Base-by-base conservation (phyloP, 2,329 filamentous ascomycete genomes). In the Emmonsiellopsis sp. region DNA sequence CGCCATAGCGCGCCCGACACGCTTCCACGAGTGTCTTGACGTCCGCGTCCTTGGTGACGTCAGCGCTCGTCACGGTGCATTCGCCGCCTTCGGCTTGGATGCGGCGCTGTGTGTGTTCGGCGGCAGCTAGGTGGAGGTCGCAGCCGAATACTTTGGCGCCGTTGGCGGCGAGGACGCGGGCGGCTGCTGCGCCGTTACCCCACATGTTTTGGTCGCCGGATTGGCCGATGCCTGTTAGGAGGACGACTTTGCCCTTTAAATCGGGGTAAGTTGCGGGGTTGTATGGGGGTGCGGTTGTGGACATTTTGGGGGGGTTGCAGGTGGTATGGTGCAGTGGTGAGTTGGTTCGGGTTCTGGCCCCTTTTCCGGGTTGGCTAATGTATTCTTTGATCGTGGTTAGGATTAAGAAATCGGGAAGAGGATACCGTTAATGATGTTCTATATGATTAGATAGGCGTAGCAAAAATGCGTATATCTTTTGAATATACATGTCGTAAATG, bases 21-120 rank as follows among this genome's bases (percentile, higher is more conserved):
- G 73, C 72, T 35, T 79, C 73, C 3, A 84, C 74, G 0, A 83
- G 72, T 0, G 63, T 62, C 56, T 79, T 76, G 61, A 82, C 79
- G 13, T 78, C 77, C 0, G 65, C 61, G 0, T 75, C 73, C 5
- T 75, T 74, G 0, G 79, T 83, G 2, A 80, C 80, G 59, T 84
- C 69, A 11, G 71, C 70, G 5, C 64, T 70, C 61, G 79, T 66
- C 3, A 77, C 61, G 9, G 71, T 63, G 55, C 71, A 74, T 7
- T 56, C 54, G 1, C 69, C 67, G 1, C 64, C 67, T 2, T 66
- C 61, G 0, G 58, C 55, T 7, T 69, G 60, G 26, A 76, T 73
- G 8, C 71, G 67, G 13, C 72, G 57, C 52, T 67, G 67, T 1
- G 74, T 73, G n/a, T 66, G 66, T 11, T 63, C 54, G 0, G 76